These are phyloP conservation scores for Berkeleyomyces basicola DNA, from an alignment of 2,329 filamentous ascomycete species.

Conservation along the genomic window DNA sequence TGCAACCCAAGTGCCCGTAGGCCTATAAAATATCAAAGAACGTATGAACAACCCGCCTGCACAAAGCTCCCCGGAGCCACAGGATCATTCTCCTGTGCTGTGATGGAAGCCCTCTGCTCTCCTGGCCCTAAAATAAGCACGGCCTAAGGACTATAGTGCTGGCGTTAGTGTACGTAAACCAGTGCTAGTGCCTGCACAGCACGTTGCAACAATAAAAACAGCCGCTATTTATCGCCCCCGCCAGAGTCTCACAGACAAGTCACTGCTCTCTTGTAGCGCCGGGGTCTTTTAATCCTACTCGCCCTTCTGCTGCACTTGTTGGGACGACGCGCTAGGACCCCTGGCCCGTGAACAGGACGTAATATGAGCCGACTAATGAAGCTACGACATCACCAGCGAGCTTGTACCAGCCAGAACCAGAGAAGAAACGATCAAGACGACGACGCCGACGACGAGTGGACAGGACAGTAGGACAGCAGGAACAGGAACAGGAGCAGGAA, in stretches of 20 bases:
- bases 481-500: too few species aligned
- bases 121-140: too few species aligned
- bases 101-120: too few species aligned
- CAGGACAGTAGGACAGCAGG: neutral
- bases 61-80: too few species aligned
- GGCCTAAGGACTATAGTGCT: neutral
- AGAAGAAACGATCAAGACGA: neutral
- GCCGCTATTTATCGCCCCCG: neutral
- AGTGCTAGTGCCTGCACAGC: too few species aligned
- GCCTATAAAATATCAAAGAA: too few species aligned
- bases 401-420: too few species aligned
- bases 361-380: neutral
- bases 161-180: neutral
- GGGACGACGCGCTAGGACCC: slow-evolving; percentile 1
- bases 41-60: too few species aligned
- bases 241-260: neutral
- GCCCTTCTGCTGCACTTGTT: neutral
- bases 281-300: neutral
- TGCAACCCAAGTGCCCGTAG: neutral
- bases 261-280: neutral
- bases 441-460: neutral
- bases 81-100: too few species aligned
- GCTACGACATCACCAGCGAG: neutral
- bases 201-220: neutral
- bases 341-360: neutral